Evolutionary conservation across 2,329 filamentous ascomycete genomes (phyloP).

Genomic region (Nemania sp.): DNA sequence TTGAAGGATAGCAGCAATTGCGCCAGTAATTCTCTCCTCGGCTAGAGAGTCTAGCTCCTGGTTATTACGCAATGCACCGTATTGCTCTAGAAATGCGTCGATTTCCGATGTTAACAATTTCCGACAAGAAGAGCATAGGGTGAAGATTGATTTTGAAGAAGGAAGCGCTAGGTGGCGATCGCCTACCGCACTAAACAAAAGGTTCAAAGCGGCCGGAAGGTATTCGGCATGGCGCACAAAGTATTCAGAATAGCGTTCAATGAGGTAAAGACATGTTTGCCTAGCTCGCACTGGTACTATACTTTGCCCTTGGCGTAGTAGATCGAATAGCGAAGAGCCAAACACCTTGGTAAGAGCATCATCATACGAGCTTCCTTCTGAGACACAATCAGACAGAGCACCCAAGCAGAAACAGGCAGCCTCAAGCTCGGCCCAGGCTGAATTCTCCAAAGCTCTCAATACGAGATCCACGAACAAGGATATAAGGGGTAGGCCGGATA

Average conservation of each 20-base stretch:
- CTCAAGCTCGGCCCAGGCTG: constrained; percentile 70
- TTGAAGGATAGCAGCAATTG: constrained; percentile 81
- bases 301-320: constrained; percentile 63
- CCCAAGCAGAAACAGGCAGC: constrained; percentile 73
- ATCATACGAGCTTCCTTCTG: constrained; percentile 69
- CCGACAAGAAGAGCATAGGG: constrained; percentile 81
- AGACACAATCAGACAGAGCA: constrained; percentile 73
- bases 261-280: constrained; percentile 75
- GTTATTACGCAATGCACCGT: constrained; percentile 70
- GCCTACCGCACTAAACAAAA: constrained; percentile 77
- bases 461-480: constrained; percentile 68
- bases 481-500: constrained; percentile 68
- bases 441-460: constrained; percentile 61
- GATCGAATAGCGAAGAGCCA: constrained; percentile 66
- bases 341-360: constrained; percentile 72
- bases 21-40: constrained; percentile 79
- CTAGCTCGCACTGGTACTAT: constrained; percentile 71
- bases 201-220: constrained; percentile 77
- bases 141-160: constrained; percentile 79
- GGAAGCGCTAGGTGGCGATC: constrained; percentile 72
- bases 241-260: constrained; percentile 80
- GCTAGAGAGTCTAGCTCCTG: constrained; percentile 74
- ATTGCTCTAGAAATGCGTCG: constrained; percentile 77
- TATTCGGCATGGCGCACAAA: constrained; percentile 77
- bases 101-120: constrained; percentile 75